Conservation (phyloP, 805 yeast species). For the Candida nanaspora region DNA sequence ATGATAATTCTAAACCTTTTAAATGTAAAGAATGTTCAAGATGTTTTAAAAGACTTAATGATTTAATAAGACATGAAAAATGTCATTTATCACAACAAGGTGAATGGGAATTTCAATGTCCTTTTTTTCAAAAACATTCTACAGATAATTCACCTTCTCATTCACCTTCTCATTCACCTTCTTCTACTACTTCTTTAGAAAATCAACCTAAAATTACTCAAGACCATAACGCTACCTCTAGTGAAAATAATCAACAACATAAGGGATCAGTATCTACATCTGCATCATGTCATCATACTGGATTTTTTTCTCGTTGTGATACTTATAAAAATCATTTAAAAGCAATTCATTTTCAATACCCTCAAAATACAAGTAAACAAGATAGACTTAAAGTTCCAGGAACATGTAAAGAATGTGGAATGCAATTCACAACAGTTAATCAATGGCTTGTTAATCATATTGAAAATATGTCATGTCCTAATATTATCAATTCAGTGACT, state of each 20-base stretch:
- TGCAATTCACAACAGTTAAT: slow-evolving; percentile 59
- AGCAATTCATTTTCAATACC: slow-evolving; percentile 85
- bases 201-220: slow-evolving; percentile 1
- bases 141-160: slow-evolving; percentile 14
- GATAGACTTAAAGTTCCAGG: slow-evolving; percentile 67
- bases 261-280: no score
- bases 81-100: slow-evolving; percentile 78
- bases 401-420: slow-evolving; percentile 70
- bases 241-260: no score
- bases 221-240: no score
- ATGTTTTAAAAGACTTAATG: slow-evolving; percentile 86
- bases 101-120: slow-evolving; percentile 68
- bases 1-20: slow-evolving; percentile 69
- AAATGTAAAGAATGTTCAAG: slow-evolving; percentile 71
- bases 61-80: slow-evolving; percentile 76
- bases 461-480: slow-evolving; percentile 38
- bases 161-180: slow-evolving; percentile 1
- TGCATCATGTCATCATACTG: slow-evolving; percentile 68
- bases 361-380: slow-evolving; percentile 76
- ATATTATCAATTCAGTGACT: slow-evolving; percentile 8
- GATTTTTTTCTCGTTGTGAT: slow-evolving; percentile 83
- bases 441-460: slow-evolving; percentile 76
- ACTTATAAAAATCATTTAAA: slow-evolving; percentile 87
- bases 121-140: slow-evolving; percentile 37
- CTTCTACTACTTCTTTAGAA: background rate